These are phyloP conservation scores for Leccinum pseudoinsigne DNA, from an alignment of 1,284 basidiomycete species.

Conservation along the genomic window DNA sequence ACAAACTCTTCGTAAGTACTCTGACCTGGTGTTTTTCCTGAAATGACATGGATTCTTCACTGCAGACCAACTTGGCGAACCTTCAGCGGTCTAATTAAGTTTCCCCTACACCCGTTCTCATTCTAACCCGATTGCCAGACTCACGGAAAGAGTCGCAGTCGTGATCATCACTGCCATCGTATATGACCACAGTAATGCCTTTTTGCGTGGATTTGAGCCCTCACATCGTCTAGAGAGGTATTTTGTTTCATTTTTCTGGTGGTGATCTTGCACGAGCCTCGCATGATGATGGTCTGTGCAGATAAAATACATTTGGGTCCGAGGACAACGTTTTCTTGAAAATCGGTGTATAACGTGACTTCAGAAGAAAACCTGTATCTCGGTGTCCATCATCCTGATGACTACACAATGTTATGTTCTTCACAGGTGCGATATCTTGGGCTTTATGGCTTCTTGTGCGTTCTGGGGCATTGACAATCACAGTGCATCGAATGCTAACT, in stretches of 20 bases:
- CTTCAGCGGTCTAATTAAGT: background rate
- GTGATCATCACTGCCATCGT: background rate
- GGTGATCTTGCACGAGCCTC: background rate
- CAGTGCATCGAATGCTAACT: background rate
- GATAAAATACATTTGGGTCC: background rate
- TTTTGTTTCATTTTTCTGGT: background rate
- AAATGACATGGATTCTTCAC: background rate
- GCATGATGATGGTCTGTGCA: background rate
- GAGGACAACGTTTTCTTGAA: background rate
- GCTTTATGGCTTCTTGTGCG: background rate
- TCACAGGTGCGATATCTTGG: background rate
- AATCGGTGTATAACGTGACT: background rate
- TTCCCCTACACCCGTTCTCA: background rate
- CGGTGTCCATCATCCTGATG: background rate
- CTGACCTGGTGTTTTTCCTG: too few species aligned
- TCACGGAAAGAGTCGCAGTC: background rate
- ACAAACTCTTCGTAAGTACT: too few species aligned
- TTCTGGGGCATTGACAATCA: background rate
- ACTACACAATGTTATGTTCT: background rate
- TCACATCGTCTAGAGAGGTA: background rate
- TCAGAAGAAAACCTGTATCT: background rate
- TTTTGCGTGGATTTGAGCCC: background rate
- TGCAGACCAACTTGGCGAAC: background rate
- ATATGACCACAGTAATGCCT: background rate
- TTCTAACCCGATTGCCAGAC: background rate